A percentile compares a stretch with the other conserved stretches of the same genome.
These are phyloP conservation scores for Apophysomyces elegans DNA, from an alignment of 371 early-diverging fungal genomes.

Conservation along the genomic window DNA sequence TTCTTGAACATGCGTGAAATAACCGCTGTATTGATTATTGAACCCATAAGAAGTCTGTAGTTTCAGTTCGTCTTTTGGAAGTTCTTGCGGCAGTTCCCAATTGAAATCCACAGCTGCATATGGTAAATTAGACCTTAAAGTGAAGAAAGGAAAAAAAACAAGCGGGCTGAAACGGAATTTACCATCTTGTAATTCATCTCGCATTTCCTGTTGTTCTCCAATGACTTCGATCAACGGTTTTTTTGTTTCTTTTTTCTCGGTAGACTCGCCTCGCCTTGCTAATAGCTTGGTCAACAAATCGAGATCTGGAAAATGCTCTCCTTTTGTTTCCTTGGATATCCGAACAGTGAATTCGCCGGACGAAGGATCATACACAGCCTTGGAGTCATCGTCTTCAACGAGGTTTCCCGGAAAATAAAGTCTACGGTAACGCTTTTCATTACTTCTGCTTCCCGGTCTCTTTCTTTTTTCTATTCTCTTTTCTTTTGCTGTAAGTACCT, in stretches of 20 bases:
- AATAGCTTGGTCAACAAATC: conserved; percentile 85
- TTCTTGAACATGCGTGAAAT: conserved; percentile 77
- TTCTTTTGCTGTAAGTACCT: conserved; percentile 45
- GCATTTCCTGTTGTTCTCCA: conserved; percentile 35
- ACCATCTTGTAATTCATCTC: conserved; percentile 47
- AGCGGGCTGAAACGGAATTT: background rate
- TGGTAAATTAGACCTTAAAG: background rate
- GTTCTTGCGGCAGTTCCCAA: conserved; percentile 86
- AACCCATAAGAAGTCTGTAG: conserved; percentile 80
- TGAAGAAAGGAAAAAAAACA: conserved; percentile 20
- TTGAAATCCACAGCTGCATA: conserved; percentile 69
- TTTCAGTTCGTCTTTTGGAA: conserved; percentile 47
- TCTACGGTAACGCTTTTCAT: conserved; percentile 38
- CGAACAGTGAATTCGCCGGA: conserved; percentile 75
- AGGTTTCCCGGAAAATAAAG: conserved; percentile 84
- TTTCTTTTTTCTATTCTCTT: no score
- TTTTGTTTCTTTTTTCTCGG: conserved; percentile 29
- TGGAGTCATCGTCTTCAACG: conserved; percentile 86
- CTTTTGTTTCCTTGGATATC: conserved; percentile 79
- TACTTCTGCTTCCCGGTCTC: no score
- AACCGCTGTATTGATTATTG: conserved; percentile 82
- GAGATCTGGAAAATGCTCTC: conserved; percentile 84
- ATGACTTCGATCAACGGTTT: conserved; percentile 74
- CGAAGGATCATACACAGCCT: conserved; percentile 81
- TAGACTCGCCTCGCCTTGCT: conserved; percentile 64